These are phyloP conservation scores for Xylariomycetidae sp. DNA, from an alignment of 2,329 filamentous ascomycete species.

Conservation along the genomic window DNA sequence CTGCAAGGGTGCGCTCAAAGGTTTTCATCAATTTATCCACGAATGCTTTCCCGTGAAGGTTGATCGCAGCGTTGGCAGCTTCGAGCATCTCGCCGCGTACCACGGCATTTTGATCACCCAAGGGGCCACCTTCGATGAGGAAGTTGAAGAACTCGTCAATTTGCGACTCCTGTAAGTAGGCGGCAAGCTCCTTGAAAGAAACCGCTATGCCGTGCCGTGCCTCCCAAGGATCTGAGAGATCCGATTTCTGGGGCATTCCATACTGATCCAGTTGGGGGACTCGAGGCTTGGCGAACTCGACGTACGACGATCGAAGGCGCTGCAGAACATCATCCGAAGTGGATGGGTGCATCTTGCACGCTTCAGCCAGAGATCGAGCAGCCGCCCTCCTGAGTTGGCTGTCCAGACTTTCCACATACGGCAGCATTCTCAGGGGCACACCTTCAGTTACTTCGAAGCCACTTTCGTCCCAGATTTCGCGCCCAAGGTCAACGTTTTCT, in stretches of 20 bases:
- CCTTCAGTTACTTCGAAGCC: constrained; percentile 65
- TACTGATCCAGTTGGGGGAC: constrained; percentile 84
- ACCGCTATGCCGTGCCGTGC: constrained; percentile 82
- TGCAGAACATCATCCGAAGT: constrained; percentile 59
- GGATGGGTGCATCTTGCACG: constrained; percentile 55
- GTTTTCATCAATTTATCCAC: constrained; percentile 89
- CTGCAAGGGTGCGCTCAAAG: constrained; percentile 84
- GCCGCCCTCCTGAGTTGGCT: constrained; percentile 78
- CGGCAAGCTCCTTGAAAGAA: constrained; percentile 77
- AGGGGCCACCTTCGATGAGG: constrained; percentile 76
- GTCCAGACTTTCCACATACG: constrained; percentile 77
- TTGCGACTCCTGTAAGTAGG: constrained; percentile 61
- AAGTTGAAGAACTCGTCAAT: constrained; percentile 79
- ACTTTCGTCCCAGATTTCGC: constrained; percentile 94
- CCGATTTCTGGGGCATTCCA: constrained; percentile 88
- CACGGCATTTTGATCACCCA: constrained; percentile 73
- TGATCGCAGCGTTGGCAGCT: constrained; percentile 76
- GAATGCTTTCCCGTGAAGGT: constrained; percentile 72
- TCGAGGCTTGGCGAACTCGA: constrained; percentile 74
- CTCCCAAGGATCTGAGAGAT: constrained; percentile 88
- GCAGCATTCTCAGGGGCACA: constrained; percentile 63
- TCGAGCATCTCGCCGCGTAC: constrained; percentile 91
- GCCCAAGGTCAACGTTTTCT: constrained; percentile 79
- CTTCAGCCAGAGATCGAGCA: constrained; percentile 74
- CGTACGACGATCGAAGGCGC: constrained; percentile 66